Evolutionary conservation across 495 filamentous ascomycete genomes (phyloP), one percentile per base, ranked within the genome.

Genomic region (Amniculicola lignicola): DNA sequence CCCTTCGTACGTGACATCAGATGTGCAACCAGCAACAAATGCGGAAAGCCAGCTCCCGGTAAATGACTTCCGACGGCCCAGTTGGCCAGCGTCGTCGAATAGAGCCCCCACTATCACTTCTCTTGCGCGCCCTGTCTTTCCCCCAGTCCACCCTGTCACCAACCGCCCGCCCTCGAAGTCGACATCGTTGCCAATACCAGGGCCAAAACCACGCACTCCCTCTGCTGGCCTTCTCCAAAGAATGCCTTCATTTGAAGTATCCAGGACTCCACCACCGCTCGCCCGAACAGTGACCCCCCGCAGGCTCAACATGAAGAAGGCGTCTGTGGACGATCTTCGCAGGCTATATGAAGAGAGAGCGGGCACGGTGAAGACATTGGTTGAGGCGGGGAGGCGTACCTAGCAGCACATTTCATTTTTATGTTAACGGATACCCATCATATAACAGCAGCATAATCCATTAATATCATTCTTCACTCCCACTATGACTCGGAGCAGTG

Each of bases 281-380:
- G 19, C 49, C 3, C 49, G 14, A 4, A 10, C 29, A n/a, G 19
- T 24, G 10, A 21, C 31, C 10, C 67, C 64, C 4, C 54, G 55
- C 27, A 66, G 57, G 28, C 37, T 74, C 49, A 59, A 67, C 39
- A 42, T 72, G 50, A 59, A 57, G 42, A 69, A 70, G 50, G 42
- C 50, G 14, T 63, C 61, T 16, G 71, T 74, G 7, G 71, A 71
- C 38, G 66, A 72, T 56, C 46, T 74, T 40, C 51, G 70, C 27
- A 49, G 69, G 60, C 50, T 74, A 41, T 74, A 74, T 45, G 71
- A 74, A 60, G 71, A 74, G 61, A 40, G 71, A 27, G 63, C 63
- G 2, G 67, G 66, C 24, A 65, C 69, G 3, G 66, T 63, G 35
- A 58, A 58, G 47, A 56, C 41, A 14, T 46, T 69, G 52, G 63